These are phyloP conservation scores for Hordeum vulgare DNA, from an alignment of 176 grass and related monocot genomes.

Conservation along the genomic window DNA sequence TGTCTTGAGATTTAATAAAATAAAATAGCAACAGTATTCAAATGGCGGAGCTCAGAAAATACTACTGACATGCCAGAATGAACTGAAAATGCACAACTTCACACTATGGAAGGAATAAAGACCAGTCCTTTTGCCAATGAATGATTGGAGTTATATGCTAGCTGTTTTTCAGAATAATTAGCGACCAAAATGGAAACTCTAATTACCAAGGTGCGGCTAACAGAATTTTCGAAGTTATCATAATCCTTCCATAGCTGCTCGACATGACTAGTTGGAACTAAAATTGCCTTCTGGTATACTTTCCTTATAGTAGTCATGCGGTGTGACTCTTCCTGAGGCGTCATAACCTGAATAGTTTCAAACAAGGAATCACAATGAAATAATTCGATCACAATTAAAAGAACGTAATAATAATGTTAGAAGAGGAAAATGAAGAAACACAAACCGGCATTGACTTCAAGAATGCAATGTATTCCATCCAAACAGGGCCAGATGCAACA, in stretches of 20 bases:
- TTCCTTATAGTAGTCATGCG: conserved; percentile 86
- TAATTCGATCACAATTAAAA: not conserved
- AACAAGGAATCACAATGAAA: not conserved
- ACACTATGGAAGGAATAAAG: not conserved
- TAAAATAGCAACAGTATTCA: not conserved
- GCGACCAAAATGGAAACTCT: not conserved
- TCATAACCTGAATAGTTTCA: conserved; percentile 46
- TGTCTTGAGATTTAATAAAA: not conserved
- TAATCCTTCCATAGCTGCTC: conserved; percentile 98
- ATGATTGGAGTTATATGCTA: not conserved
- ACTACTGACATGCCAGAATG: not conserved
- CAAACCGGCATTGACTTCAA: conserved; percentile 92
- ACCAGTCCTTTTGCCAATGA: not conserved
- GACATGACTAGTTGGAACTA: conserved; percentile 84
- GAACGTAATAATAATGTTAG: not conserved
- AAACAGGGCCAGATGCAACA: conserved; percentile 84
- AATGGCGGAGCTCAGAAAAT: not conserved
- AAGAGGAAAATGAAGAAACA: conserved; percentile 21
- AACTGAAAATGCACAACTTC: not conserved
- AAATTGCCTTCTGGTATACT: conserved; percentile 94
- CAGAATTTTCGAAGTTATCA: conserved; percentile 89
- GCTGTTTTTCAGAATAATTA: not conserved
- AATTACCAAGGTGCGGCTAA: conserved; percentile 90
- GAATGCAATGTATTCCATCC: conserved; percentile 96
- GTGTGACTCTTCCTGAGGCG: conserved; percentile 76